Base-by-base conservation (phyloP, 2,329 filamentous ascomycete species). In the Aureobasidium sp. region DNA sequence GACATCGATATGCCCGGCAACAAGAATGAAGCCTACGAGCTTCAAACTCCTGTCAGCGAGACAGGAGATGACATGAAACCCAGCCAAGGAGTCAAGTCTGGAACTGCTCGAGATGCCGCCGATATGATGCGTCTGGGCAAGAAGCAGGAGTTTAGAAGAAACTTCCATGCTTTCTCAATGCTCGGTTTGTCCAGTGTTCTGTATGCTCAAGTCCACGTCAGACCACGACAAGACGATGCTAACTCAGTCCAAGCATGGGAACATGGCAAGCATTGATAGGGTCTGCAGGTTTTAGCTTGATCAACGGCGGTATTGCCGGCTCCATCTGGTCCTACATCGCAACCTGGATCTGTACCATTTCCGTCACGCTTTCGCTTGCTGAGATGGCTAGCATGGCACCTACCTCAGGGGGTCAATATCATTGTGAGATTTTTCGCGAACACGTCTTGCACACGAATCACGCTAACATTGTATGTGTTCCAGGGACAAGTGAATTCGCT, bases 341-440 rank as follows among this genome's bases (percentile, higher is more conserved):
- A 51, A 70, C 67, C 0, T 69, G 68, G 23, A 50, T 72, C 19
- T 72, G 73, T 6, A 71, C 73, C 51, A 63, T 66, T 2, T 68
- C 71, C 40, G 69, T 72, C 8, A 68, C 71, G 38, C 42, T 70
- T 11, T 69, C 66, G 1, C 58, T 74, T 29, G 69, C 71, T 15
- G 71, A 74, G 61, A 67, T 71, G 65, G 62, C 65, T 11, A 67
- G 64, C 6, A 69, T 71, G 73, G 69, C 72, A n/a, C 74, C 74
- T 10, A 74, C 73, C 1, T 68, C 69, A 27, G 73, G 73, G 8
- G 53, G 53, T 15, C 40, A 57, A 46, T 57, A 57, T 19, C 51
- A 55, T 17, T 57, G 53, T 57, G 8, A 45, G 38, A 19, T 17
- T 1, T 11, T 23, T 15, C 9, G 8, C 4, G 19, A 15, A 21